Evolutionary conservation across 352 stramenopile species (phyloP), one percentile per base, ranked within the genome.

Genomic region (Pilasporangium apinafurcum): DNA sequence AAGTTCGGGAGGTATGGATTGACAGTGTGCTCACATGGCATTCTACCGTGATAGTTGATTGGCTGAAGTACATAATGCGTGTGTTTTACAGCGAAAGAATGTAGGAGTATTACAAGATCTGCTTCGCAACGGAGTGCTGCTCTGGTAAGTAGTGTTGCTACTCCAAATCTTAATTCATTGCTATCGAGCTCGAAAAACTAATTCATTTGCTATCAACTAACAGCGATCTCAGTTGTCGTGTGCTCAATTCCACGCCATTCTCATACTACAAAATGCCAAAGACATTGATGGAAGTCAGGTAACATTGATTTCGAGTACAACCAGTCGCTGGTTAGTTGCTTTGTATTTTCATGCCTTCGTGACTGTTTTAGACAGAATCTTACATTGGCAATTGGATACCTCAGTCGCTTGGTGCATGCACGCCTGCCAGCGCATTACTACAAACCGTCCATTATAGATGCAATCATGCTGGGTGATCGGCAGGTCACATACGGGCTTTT

Each of bases 401-500:
- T 45, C n/a, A 14, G 12, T 5, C 10, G 14, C 2, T 5, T 53
- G n/a, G 6, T 44, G 13, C 33, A 25, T 17, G 27, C 33, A 12
- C 20, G 30, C 3, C 28, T 71, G 18, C 56, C 47, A 10, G 8
- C 25, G 9, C 26, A 17, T 8, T 64, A 55, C 25, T 25, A 54
- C 8, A 58, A 30, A 16, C 5, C 56, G 62, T 46, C 49, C 33
- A 21, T 43, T 68, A 35, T 18, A 25, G 65, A 73, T n/a, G 58
- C 44, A 5, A 56, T 70, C 22, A 53, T 73, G 4, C 61, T 78
- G 22, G 70, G 70, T 8, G 56, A 86, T 35, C 60, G 58, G 26
- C 63, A 82, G 34, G 47, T 61, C 4, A 56, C 45, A 17, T 83
- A 74, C 31, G 68, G 59, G 5, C 28, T 83, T 17, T 51, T 83